phyloP scores from a whole-genome alignment of 305 asterid species.

The Fraxinus baroniana region DNA sequence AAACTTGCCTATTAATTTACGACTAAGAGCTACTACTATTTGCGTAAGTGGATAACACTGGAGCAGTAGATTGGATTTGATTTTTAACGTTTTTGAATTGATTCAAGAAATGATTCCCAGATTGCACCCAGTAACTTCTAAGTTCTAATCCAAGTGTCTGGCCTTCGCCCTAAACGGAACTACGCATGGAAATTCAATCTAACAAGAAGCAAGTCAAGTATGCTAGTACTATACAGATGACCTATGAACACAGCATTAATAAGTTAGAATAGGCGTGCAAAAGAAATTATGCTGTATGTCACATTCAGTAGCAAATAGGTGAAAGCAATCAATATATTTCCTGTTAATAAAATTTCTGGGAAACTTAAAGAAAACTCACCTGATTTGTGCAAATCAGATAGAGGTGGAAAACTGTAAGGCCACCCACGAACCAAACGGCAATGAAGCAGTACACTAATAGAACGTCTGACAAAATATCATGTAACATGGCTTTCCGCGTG shows the following conservation, averaged over 20 bases:
- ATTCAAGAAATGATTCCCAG: not conserved
- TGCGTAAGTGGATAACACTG: not conserved
- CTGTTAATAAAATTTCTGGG: not conserved
- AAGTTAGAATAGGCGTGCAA: not conserved
- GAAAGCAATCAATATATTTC: not conserved
- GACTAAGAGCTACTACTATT: not conserved
- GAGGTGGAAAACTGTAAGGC: conserved; percentile 74
- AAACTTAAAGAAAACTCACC: conserved; percentile 42
- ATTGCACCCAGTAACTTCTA: not conserved
- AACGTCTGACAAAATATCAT: conserved; percentile 65
- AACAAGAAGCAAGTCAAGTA: not conserved
- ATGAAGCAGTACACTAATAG: conserved; percentile 78
- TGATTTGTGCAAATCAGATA: conserved; percentile 79
- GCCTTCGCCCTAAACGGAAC: not conserved
- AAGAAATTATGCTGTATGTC: not conserved
- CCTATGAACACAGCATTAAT: not conserved
- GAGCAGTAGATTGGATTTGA: not conserved
- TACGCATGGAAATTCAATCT: not conserved
- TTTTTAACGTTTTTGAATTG: not conserved
- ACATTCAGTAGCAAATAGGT: not conserved
- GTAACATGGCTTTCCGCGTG: conserved; percentile 48
- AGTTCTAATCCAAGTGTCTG: not conserved
- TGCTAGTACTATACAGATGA: not conserved
- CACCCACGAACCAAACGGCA: conserved; percentile 88
- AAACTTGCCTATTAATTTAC: not conserved